Percentiles rank a stretch among this genome's conserved stretches.
Conservation (phyloP, 179 eudicot species). For the Amaranthus tricolor region DNA sequence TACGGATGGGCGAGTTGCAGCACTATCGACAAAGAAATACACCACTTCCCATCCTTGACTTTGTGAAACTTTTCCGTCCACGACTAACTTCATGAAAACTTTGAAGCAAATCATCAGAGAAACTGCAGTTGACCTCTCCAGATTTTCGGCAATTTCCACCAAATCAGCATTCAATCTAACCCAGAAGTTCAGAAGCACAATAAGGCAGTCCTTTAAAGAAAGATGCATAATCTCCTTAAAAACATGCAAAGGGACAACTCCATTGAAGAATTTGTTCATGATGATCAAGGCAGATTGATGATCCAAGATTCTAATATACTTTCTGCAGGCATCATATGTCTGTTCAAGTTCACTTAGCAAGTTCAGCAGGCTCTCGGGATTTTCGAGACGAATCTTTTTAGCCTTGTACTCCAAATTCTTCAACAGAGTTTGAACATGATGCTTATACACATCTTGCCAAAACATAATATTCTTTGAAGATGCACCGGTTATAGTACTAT, state of each 20-base stretch:
- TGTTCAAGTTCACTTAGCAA: constrained; percentile 72
- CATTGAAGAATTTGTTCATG: constrained; percentile 55
- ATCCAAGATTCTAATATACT: constrained; percentile 50
- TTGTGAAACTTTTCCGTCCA: constrained; percentile 53
- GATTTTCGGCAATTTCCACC: constrained; percentile 41
- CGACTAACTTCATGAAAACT: constrained; percentile 48
- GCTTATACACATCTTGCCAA: constrained; percentile 65
- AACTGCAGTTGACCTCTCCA: constrained; percentile 39
- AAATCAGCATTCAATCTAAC: constrained; percentile 61
- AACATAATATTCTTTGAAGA: constrained; percentile 50
- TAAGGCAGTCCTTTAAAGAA: constrained; percentile 59
- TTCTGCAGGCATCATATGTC: constrained; percentile 61
- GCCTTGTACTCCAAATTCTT: constrained; percentile 50
- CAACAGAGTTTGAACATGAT: constrained; percentile 51
- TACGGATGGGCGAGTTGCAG: constrained; percentile 32
- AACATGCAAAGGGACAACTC: constrained; percentile 42
- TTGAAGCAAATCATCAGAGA: constrained; percentile 55
- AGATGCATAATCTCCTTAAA: constrained; percentile 30
- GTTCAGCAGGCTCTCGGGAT: constrained; percentile 48
- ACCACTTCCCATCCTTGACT: constrained; percentile 69
- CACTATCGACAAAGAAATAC: constrained; percentile 42
- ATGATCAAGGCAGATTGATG: constrained; percentile 43
- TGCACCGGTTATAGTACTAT: constrained; percentile 33
- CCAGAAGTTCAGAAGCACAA: constrained; percentile 73
- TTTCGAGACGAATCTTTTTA: constrained; percentile 33